A percentile compares a stretch with the other conserved stretches of the same genome.
These are phyloP conservation scores for Tardiomyces digboiensis DNA, from an alignment of 1,139 yeast species.

Conservation along the genomic window DNA sequence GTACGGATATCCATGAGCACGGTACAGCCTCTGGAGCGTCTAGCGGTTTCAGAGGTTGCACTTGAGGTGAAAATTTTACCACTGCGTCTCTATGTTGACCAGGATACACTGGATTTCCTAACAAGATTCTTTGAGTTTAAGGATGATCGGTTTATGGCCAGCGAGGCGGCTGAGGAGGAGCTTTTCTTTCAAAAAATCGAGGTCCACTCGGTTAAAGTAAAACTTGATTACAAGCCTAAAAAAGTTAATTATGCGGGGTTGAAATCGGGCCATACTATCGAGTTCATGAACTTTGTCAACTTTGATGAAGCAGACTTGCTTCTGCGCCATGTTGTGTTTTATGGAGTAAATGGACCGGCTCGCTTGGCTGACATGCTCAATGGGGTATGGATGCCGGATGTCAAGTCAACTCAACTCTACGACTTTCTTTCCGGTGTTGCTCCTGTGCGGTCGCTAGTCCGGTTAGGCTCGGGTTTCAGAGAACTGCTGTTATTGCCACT, in stretches of 20 bases:
- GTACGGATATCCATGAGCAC: slow-evolving; percentile 43
- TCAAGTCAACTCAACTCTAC: slow-evolving; percentile 64
- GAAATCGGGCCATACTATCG: slow-evolving; percentile 77
- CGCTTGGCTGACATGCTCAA: slow-evolving; percentile 47
- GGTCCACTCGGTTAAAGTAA: slow-evolving; percentile 51
- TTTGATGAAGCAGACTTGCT: slow-evolving; percentile 76
- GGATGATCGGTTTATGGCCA: slow-evolving; percentile 38
- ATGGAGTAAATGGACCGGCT: slow-evolving; percentile 71
- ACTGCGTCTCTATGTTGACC: slow-evolving; percentile 77
- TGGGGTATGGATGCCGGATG: slow-evolving; percentile 79
- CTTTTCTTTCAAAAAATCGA: slow-evolving; percentile 61
- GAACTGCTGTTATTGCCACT: slow-evolving; percentile 68
- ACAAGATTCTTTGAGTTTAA: slow-evolving; percentile 73
- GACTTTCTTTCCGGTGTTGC: slow-evolving; percentile 80
- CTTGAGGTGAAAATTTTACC: slow-evolving; percentile 56
- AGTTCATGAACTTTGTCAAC: slow-evolving; percentile 78
- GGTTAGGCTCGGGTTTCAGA: slow-evolving; percentile 70
- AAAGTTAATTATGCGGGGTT: slow-evolving; percentile 77
- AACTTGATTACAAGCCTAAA: slow-evolving; percentile 88
- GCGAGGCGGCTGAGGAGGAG: slow-evolving; percentile 40
- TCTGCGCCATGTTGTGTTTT: slow-evolving; percentile 49
- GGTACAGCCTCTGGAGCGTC: slow-evolving; percentile 52
- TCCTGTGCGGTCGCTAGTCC: slow-evolving; percentile 68
- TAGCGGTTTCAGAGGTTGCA: slow-evolving; percentile 64
- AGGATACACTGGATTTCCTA: slow-evolving; percentile 81